Evolutionary conservation across 1,284 basidiomycete species (phyloP), one percentile per base, ranked within the genome.

Genomic region (Apiotrichum veenhuisii): DNA sequence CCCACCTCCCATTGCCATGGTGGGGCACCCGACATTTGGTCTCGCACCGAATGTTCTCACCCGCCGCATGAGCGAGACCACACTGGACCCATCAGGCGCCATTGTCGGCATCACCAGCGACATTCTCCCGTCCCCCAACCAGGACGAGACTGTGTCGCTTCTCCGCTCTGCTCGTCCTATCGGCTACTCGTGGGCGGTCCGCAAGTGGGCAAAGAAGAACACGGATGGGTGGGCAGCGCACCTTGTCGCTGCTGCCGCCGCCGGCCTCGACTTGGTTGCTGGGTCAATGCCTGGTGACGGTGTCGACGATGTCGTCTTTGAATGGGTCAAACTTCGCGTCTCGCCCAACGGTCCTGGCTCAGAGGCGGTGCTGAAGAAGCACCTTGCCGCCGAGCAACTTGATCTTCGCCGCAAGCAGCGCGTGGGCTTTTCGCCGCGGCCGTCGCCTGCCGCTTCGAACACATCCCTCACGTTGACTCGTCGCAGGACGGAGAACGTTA

Each of bases 141-240:
- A 30, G 12, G 34, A 37, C 26, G 18, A 34, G 34, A 48, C 46
- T 3, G 42, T 58, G 15, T 42, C 58, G 41, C 34, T 57, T 52
- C 17, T 38, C 20, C 65, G 67, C 4, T 68, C 67, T 0, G 54
- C 55, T n/a, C 67, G 76, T 38, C 73, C 76, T 10, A 57, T 75
- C 8, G 74, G 71, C 66, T 93, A 94, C 66, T 83, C 88, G 4
- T 95, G 91, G 89, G 81, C 88, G 5, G 84, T 92, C 20, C 80
- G 85, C 54, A 81, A 80, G 59, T 95, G 91, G 90, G 78, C 87
- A 48, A 91, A 89, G 71, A 83, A 64, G 56, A 74, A 72, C 58
- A 54, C 61, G 23, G 70, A 73, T 23, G 68, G 70, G 9, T 73
- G 72, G 72, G 68, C 69, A 1, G 65, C 67, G 3, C 69, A 72